Evolutionary conservation across 2,329 filamentous ascomycete genomes (phyloP), one percentile per base, ranked within the genome.

Genomic region (Xylaria sp.): DNA sequence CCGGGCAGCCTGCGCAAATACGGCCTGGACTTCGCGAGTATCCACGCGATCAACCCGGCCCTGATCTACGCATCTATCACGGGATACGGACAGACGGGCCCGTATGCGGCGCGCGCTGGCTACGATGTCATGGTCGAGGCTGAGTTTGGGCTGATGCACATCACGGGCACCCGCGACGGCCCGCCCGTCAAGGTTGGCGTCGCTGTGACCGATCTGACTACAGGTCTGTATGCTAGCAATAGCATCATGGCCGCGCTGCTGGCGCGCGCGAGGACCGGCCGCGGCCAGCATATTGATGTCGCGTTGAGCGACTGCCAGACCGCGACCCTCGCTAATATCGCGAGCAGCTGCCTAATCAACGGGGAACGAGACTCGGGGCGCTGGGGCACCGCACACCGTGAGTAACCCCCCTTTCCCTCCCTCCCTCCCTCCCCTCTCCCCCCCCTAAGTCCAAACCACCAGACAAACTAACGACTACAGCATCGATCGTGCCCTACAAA

Each of bases 91-190:
- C 95, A 99, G 75, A 97, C 91, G 1, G 95, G 95, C 0, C 95
- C 95, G 0, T 97, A 96, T 76, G 87, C 89, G 5, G 86, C 88
- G 66, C 85, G 95, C 13, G 93, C 95, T 3, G 95, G 95, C 4
- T 99, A 99, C 81, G 95, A 99, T 77, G 95, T 99, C 68, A 99
- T 99, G 94, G 94, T 99, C 10, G 95, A 99, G 80, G 95, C 95
- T 62, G 95, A 98, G 75, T 93, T 99, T 79, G 95, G 95, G 0
- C 80, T 99, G 58, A 99, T 99, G 95, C 95, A 99, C 78, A 98
- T 99, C 70, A 99, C 95, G 0, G 95, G 95, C 31, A 85, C 86
- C 63, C 85, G 93, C 58, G 90, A 96, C 70, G 93, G 94, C 0
- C 90, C 93, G 1, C 95, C 95, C 0, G 95, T 97, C 38, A 99